phyloP scores from a whole-genome alignment of 495 filamentous ascomycete genomes.

The Hypomontagnella monticulosa region DNA sequence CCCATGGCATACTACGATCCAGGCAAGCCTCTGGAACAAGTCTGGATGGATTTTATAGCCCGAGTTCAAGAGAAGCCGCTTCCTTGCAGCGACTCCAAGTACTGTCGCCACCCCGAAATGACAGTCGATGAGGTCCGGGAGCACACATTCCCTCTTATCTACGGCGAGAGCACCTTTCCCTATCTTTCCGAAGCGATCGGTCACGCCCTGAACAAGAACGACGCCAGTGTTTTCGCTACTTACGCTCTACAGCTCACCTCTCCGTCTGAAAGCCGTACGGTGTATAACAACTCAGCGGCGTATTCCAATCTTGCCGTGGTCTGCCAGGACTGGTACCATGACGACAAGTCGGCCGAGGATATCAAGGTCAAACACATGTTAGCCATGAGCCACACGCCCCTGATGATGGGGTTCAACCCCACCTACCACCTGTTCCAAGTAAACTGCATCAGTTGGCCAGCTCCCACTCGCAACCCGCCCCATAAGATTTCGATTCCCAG shows the following conservation, averaged over 20 bases:
- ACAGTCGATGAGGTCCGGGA: no score
- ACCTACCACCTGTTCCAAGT: constrained; percentile 8
- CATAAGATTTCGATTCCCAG: background rate
- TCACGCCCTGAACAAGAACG: background rate
- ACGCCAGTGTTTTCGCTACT: background rate
- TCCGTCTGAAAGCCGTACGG: background rate
- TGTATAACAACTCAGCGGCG: background rate
- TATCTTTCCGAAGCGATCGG: no score
- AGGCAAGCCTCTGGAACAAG: background rate
- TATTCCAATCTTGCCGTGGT: constrained; percentile 32
- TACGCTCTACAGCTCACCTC: background rate
- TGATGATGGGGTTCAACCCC: constrained; percentile 26
- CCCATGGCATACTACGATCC: background rate
- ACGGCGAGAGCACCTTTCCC: no score
- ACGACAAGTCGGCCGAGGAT: constrained; percentile 23
- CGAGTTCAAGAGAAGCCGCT: constrained; percentile 1
- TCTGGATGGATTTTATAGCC: constrained; percentile 13
- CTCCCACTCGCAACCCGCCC: constrained; percentile 37
- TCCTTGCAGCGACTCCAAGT: background rate
- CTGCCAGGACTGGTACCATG: constrained; percentile 44
- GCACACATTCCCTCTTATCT: no score
- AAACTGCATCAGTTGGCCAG: constrained; percentile 47
- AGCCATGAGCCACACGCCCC: constrained; percentile 26
- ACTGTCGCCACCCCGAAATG: no score
- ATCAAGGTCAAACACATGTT: constrained; percentile 19